A percentile compares a stretch with the other conserved stretches of the same genome.
Conservation (phyloP, 2,329 filamentous ascomycete species). For the Colletotrichum tanaceti region DNA sequence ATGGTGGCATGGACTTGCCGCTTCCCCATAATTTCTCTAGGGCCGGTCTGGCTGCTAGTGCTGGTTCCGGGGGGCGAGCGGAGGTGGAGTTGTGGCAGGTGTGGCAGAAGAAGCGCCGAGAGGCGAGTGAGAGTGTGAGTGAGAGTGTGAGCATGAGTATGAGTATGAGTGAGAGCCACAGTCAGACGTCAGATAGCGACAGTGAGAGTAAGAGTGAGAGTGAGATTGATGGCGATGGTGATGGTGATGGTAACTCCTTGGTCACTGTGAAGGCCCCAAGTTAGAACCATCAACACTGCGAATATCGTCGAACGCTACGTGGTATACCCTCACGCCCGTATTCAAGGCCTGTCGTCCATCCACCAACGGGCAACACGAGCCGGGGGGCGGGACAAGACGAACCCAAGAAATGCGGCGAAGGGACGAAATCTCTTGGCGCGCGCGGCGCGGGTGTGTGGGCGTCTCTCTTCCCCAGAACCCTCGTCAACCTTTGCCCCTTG, state of each 20-base stretch:
- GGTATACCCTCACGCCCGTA: conserved; percentile 9
- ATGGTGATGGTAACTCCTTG: not conserved
- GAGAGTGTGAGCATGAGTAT: no score
- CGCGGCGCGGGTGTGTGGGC: conserved; percentile 27
- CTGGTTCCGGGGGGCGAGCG: conserved; percentile 32
- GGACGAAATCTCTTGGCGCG: conserved; percentile 27
- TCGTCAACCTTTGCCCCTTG: no score
- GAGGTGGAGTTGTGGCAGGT: conserved; percentile 25
- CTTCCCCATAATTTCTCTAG: conserved; percentile 29
- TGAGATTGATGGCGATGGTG: no score
- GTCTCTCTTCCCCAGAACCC: conserved; percentile 24
- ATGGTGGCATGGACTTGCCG: not conserved
- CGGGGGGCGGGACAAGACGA: conserved; percentile 27
- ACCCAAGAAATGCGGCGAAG: conserved; percentile 36
- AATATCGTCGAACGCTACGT: not conserved
- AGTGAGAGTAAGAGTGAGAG: not conserved
- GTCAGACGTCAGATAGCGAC: no score
- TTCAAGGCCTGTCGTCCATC: not conserved
- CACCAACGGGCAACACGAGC: conserved; percentile 6
- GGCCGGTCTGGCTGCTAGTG: conserved; percentile 16
- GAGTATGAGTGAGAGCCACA: no score
- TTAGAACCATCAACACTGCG: not conserved
- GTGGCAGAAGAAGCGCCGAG: conserved; percentile 1
- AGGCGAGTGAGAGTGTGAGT: no score
- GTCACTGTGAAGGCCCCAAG: no score